Percentiles rank a stretch among this genome's conserved stretches.
Conservation (phyloP, 441 rosid species). For the Gossypium trilobum region DNA sequence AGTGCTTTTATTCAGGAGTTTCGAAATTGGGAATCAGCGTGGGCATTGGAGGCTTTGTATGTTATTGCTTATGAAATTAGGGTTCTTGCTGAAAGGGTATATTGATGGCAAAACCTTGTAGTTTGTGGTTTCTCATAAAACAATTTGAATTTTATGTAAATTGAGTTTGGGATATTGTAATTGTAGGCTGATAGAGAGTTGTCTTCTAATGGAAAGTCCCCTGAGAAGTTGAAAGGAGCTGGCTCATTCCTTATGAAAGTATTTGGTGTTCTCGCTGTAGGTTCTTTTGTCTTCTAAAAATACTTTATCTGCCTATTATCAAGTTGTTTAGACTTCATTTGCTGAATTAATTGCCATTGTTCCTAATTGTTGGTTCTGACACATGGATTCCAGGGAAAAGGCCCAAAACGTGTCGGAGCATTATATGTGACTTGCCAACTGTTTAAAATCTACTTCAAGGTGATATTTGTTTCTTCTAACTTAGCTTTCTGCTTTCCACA, state of each 20-base stretch:
- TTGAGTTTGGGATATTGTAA: background rate
- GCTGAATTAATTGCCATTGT: background rate
- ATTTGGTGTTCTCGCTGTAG: slow-evolving; percentile 89
- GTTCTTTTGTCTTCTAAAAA: slow-evolving; percentile 20
- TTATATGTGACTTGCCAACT: slow-evolving; percentile 88
- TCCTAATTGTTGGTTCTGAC: slow-evolving; percentile 6
- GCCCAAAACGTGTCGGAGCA: slow-evolving; percentile 89
- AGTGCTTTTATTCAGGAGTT: slow-evolving; percentile 93
- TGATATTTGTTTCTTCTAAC: slow-evolving; percentile 17
- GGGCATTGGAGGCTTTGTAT: slow-evolving; percentile 86
- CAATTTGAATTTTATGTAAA: background rate
- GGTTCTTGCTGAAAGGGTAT: slow-evolving; percentile 78
- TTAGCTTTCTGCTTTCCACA: slow-evolving; percentile 1
- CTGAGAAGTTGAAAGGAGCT: slow-evolving; percentile 85
- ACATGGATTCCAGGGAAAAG: slow-evolving; percentile 62
- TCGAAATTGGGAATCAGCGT: slow-evolving; percentile 91
- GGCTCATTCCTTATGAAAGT: slow-evolving; percentile 93
- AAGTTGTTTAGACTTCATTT: background rate
- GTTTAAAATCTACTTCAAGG: slow-evolving; percentile 92
- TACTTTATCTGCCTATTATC: background rate
- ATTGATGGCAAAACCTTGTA: slow-evolving; percentile 19
- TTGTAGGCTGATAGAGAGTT: slow-evolving; percentile 77
- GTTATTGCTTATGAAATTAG: slow-evolving; percentile 76
- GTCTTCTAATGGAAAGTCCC: slow-evolving; percentile 68
- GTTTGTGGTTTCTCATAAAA: background rate